A percentile compares a stretch with the other conserved stretches of the same genome.
Evolutionary conservation across 805 yeast genomes (phyloP).

Genomic region (Wickerhamomyces sydowiorum): DNA sequence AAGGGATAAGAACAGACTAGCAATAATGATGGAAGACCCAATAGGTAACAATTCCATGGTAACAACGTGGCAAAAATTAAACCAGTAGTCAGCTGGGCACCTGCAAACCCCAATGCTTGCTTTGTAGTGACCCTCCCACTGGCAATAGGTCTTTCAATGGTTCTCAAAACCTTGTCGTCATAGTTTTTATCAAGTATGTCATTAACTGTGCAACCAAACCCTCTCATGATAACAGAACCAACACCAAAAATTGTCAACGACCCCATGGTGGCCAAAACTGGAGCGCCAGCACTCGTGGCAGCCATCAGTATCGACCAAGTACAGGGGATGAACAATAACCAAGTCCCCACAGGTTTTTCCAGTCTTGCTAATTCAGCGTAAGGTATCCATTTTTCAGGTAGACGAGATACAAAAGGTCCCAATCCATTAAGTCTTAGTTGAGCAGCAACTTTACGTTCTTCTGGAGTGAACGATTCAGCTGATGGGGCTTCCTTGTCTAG

Average conservation of each 20-base stretch:
- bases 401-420: constrained; percentile 45
- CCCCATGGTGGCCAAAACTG: constrained; percentile 52
- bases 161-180: constrained; percentile 82
- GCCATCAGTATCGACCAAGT: constrained; percentile 94
- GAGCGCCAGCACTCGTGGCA: constrained; percentile 65
- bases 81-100: constrained; percentile 71
- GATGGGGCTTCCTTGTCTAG: too few relatives aligned
- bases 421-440: constrained; percentile 42
- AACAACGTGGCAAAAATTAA: constrained; percentile 62
- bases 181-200: constrained; percentile 81
- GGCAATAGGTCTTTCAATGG: constrained; percentile 89
- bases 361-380: constrained; percentile 88
- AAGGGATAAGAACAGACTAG: constrained; percentile 85
- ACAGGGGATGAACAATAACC: constrained; percentile 76
- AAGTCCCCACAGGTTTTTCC: constrained; percentile 95
- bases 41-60: constrained; percentile 74
- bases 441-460: not conserved
- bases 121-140: constrained; percentile 69
- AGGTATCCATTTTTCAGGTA: constrained; percentile 77
- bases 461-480: not conserved
- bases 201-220: constrained; percentile 96
- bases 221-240: constrained; percentile 91
- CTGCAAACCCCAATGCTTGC: constrained; percentile 67
- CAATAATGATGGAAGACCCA: constrained; percentile 78
- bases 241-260: constrained; percentile 68